Conservation (phyloP, 1,284 basidiomycete species). For the Phellopilus nigrolimitatus region DNA sequence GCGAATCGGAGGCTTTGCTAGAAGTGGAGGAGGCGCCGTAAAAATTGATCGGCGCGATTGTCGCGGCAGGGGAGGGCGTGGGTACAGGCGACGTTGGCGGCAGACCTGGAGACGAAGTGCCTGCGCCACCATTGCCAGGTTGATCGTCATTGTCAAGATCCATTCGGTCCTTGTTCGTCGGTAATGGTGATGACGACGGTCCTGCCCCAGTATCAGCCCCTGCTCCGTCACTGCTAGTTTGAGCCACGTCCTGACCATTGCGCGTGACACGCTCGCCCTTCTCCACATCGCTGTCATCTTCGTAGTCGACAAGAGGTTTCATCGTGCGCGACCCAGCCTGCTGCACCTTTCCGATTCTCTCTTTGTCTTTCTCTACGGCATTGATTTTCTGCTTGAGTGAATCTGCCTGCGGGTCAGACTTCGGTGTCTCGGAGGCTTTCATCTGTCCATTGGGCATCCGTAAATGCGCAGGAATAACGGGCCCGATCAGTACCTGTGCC, state of each 20-base stretch:
- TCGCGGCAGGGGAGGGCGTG: conserved; percentile 24
- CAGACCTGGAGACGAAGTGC: conserved; percentile 5
- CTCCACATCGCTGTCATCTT: conserved; percentile 18
- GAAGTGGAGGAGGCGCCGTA: conserved; percentile 33
- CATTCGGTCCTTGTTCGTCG: conserved; percentile 1
- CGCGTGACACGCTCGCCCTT: conserved; percentile 16
- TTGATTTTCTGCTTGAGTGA: conserved; percentile 59
- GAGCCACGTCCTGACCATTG: neutral
- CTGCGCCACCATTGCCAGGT: neutral
- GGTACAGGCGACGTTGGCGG: conserved; percentile 24
- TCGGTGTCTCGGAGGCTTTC: conserved; percentile 21
- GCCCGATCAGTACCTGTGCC: conserved; percentile 56
- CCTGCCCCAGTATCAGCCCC: neutral
- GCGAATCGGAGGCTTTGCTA: conserved; percentile 6
- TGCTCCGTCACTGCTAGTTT: neutral
- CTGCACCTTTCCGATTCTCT: conserved; percentile 23
- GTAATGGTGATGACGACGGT: conserved; percentile 3
- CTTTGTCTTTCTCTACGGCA: conserved; percentile 31
- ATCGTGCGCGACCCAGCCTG: conserved; percentile 25
- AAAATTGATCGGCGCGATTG: conserved; percentile 42
- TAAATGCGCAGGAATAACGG: conserved; percentile 47
- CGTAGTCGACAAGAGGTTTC: conserved; percentile 18
- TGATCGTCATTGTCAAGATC: neutral
- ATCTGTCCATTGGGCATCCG: conserved; percentile 24
- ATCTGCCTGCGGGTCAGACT: conserved; percentile 56